Evolutionary conservation across 176 grass and related monocot genomes (phyloP).

Genomic region (Eragrostis curvula): DNA sequence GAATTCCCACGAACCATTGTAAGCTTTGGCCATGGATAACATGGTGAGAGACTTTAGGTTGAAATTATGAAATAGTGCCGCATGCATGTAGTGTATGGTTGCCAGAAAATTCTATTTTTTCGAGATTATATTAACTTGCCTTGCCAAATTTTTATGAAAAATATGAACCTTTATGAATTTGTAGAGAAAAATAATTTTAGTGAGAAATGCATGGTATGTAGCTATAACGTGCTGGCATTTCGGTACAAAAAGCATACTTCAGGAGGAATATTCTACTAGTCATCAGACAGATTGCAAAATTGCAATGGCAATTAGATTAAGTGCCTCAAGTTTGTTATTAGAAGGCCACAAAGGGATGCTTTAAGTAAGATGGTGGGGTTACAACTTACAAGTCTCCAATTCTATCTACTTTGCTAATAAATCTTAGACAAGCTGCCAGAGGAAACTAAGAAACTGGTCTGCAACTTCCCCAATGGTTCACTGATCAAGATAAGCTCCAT

Average conservation of each 20-base stretch:
- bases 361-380: background rate
- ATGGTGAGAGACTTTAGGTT: background rate
- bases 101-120: background rate
- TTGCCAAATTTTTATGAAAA: background rate
- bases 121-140: background rate
- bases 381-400: background rate
- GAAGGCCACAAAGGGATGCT: too few relatives aligned
- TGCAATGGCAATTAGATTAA: background rate
- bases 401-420: background rate
- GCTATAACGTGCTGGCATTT: background rate
- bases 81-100: background rate
- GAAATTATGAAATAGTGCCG: background rate
- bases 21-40: background rate
- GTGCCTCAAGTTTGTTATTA: background rate
- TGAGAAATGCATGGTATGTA: too few relatives aligned
- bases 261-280: background rate
- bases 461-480: background rate
- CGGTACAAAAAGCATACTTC: background rate
- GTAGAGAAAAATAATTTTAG: too few relatives aligned
- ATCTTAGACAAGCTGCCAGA: background rate
- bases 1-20: too few relatives aligned
- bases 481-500: background rate
- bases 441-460: background rate
- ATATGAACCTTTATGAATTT: background rate
- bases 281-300: background rate